These are phyloP conservation scores for Podaxis sp. DNA, from an alignment of 768 basidiomycete genomes.

Conservation along the genomic window DNA sequence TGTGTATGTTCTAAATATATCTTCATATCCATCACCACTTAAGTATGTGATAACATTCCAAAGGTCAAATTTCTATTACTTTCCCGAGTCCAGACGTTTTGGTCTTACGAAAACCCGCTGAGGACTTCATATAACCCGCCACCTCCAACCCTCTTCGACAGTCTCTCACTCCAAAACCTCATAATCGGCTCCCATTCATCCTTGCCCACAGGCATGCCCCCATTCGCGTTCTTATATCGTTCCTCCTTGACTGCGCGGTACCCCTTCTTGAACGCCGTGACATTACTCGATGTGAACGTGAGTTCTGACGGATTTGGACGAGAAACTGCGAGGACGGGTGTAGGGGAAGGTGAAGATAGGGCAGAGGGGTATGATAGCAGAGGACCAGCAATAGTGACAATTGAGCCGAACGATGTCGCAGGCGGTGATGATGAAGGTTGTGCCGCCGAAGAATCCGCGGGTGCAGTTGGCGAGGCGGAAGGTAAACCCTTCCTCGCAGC, in stretches of 20 bases:
- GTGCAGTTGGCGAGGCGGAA: conserved; percentile 1
- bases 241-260: conserved; percentile 53
- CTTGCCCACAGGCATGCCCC: conserved; percentile 73
- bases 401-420: conserved; percentile 51
- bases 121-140: conserved; percentile 73
- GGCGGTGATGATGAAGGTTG: conserved; percentile 19
- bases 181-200: conserved; percentile 86
- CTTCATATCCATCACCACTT: background rate
- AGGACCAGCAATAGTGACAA: conserved; percentile 70
- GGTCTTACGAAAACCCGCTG: conserved; percentile 31
- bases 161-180: conserved; percentile 78
- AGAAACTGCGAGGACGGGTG: conserved; percentile 62
- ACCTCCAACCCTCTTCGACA: conserved; percentile 50
- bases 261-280: conserved; percentile 60
- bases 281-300: conserved; percentile 41
- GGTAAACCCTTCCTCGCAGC: conserved; percentile 17
- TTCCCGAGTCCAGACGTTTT: too few species aligned
- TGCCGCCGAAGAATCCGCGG: background rate
- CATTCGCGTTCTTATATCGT: conserved; percentile 38
- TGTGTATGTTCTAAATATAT: conserved; percentile 4
- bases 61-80: background rate
- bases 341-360: conserved; percentile 46
- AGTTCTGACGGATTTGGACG: conserved; percentile 48
- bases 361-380: conserved; percentile 75
- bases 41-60: background rate